Percentiles rank a stretch among this genome's conserved stretches.
Evolutionary conservation across 2,329 filamentous ascomycete species (phyloP).

Genomic region (Tympanopsis confertula): DNA sequence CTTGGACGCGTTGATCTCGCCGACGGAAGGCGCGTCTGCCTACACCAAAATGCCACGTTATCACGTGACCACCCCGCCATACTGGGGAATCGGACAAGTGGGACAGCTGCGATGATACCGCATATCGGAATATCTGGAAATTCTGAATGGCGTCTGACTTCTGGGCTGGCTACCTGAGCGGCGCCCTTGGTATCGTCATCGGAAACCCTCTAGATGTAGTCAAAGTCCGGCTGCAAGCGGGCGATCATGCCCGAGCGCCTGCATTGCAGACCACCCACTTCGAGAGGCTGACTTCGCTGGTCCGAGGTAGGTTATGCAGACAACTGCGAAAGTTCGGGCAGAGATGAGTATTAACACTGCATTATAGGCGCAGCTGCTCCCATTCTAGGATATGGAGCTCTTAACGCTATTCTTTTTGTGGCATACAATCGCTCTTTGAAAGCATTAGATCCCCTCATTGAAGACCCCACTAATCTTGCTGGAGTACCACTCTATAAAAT

Average conservation of each 20-base stretch:
- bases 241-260: slow-evolving; percentile 10
- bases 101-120: background rate
- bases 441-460: slow-evolving; percentile 9
- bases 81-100: background rate
- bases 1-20: slow-evolving; percentile 6
- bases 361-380: slow-evolving; percentile 68
- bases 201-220: slow-evolving; percentile 76
- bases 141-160: slow-evolving; percentile 71
- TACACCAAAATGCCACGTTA: slow-evolving; percentile 2
- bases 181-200: slow-evolving; percentile 74
- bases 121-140: background rate
- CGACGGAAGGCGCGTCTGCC: slow-evolving; percentile 3
- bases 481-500: slow-evolving; percentile 43
- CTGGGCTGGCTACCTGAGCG: slow-evolving; percentile 84
- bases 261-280: slow-evolving; percentile 4
- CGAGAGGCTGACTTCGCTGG: background rate
- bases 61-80: background rate
- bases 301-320: background rate
- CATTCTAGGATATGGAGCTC: slow-evolving; percentile 76
- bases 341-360: background rate
- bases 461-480: slow-evolving; percentile 41
- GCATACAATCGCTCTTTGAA: slow-evolving; percentile 68
- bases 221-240: slow-evolving; percentile 72
- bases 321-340: background rate
- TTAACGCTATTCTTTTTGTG: slow-evolving; percentile 83